These are phyloP conservation scores for Fusarium proliferatum DNA, from an alignment of 2,329 filamentous ascomycete species.

Conservation along the genomic window DNA sequence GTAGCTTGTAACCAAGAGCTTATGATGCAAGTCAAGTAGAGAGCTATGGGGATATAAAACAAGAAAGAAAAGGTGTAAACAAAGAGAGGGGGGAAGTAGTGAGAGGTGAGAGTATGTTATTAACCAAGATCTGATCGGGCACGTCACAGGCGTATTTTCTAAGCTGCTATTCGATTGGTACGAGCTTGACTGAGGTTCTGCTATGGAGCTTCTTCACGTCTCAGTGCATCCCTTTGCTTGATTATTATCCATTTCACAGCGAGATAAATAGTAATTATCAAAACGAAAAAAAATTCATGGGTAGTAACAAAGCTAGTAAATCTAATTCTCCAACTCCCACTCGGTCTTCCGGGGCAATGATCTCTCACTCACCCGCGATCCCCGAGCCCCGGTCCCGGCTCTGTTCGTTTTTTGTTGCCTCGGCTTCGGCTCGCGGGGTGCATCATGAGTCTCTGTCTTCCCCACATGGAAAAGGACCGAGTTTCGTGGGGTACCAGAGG, in stretches of 20 bases:
- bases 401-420: conserved; percentile 33
- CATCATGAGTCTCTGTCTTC: conserved; percentile 28
- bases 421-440: conserved; percentile 45
- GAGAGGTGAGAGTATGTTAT: background rate
- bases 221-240: conserved; percentile 2
- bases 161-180: background rate
- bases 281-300: no score
- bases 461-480: conserved; percentile 30
- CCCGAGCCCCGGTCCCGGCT: conserved; percentile 41
- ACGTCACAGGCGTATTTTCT: conserved; percentile 32
- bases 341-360: conserved; percentile 38
- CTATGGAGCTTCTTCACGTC: conserved; percentile 17
- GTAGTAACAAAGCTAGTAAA: background rate
- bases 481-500: conserved; percentile 15
- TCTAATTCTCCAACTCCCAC: conserved; percentile 22
- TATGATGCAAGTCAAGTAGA: conserved; percentile 15
- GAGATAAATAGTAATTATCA: background rate
- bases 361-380: conserved; percentile 26
- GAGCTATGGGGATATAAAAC: background rate
- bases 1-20: conserved; percentile 11
- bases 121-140: background rate
- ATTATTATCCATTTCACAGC: background rate
- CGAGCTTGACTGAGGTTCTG: conserved; percentile 4
- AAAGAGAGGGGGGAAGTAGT: background rate
- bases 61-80: background rate